Evolutionary conservation across 2,329 filamentous ascomycete species (phyloP), one percentile per base, ranked within the genome.

Genomic region (Cercospora sp.): DNA sequence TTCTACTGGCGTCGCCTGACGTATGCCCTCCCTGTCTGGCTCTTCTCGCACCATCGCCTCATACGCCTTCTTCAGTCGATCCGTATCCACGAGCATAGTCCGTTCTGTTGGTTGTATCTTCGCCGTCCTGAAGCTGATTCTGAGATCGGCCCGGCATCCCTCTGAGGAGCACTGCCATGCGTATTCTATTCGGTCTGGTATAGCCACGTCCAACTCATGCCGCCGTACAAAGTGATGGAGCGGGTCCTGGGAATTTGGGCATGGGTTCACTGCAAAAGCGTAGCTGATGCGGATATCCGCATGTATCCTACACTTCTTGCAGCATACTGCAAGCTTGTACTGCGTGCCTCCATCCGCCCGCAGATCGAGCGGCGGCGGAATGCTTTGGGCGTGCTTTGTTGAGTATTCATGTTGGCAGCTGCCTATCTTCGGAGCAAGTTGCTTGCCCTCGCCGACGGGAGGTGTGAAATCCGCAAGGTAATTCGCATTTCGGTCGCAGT

Each of bases 351-450:
- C 71, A 67, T 79, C 76, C 40, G 80, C 76, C 33, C 78, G 74
- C 31, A 79, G 75, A 65, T 84, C 82, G 10, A 80, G 76, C 10
- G 77, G 75, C 5, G 84, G 82, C 28, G 84, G 75, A 33, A 80
- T 77, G 64, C 85, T 87, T 76, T 90, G 87, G 57, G 82, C 80
- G 20, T 79, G 69, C 75, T 91, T 90, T 57, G 80, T 80, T 55
- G 84, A 81, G 75, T 90, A 88, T 30, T 81, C 79, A 79, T 92
- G 90, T 63, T 80, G 82, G 77, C 89, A 91, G 69, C 84, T 85
- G 36, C 74, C 77, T 57, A 73, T 73, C 9, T 82, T 81, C 26
- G 78, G 74, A 20, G 74, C 69, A 5, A 77, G 76, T 10, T 75
- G 75, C 8, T 71, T 72, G 18, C 76, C 74, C 42, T 80, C 77